Percentiles rank a stretch among this genome's conserved stretches.
phyloP scores from a whole-genome alignment of 164 flowering plant genomes.

The Piper longum region DNA sequence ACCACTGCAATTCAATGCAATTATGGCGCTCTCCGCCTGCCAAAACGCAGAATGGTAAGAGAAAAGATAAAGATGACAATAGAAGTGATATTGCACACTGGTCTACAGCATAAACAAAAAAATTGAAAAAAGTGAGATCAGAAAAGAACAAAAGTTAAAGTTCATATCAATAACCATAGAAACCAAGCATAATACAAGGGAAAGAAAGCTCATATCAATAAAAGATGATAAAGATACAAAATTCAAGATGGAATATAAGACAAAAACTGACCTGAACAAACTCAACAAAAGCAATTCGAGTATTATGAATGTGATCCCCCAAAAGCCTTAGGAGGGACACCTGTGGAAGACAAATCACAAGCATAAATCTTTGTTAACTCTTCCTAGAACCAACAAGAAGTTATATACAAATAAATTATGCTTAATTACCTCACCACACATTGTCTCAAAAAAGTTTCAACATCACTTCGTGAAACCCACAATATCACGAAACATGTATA shows the following conservation, averaged over 20 bases:
- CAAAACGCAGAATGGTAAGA: neutral
- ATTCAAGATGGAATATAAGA: no score
- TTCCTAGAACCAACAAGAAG: neutral
- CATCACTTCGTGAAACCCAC: no score
- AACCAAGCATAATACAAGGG: neutral
- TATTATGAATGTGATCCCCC: no score
- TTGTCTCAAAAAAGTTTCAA: no score
- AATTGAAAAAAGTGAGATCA: neutral
- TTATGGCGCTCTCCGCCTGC: slow-evolving; percentile 92
- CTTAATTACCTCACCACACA: no score
- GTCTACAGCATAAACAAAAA: neutral
- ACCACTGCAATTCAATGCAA: slow-evolving; percentile 82
- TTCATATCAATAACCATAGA: neutral
- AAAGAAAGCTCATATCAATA: neutral
- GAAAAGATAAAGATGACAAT: no score
- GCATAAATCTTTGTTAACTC: neutral
- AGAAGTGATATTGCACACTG: no score
- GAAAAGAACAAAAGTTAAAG: neutral
- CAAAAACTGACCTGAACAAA: neutral
- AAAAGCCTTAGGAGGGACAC: no score
- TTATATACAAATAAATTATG: no score
- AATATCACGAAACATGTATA: no score
- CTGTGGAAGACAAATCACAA: no score
- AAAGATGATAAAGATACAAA: neutral
- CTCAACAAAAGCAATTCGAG: neutral